Evolutionary conservation across 331 rosid species (phyloP), one percentile per base, ranked within the genome.

Genomic region (Acacia pycnantha): DNA sequence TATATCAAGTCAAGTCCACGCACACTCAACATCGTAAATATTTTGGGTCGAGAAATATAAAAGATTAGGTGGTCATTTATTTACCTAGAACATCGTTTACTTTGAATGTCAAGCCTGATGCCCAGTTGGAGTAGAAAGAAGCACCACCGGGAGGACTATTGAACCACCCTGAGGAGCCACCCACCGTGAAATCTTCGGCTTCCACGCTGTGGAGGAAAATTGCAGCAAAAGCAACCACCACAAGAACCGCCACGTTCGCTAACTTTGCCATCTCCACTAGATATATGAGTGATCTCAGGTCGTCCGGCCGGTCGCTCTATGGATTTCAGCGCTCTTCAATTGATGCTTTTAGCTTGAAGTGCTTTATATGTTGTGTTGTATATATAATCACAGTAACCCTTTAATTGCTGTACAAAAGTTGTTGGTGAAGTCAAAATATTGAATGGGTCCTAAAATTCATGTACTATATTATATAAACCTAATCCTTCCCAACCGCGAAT

Each of bases 81-180:
- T 54, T 19, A 82, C 89, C 84, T 70, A 86, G 77, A 54, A 58
- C 76, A 82, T 82, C 86, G 51, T 86, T 82, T 18, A 62, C 15
- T 19, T 26, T 82, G 89, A 86, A 86, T 14, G 82, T 71, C 3
- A 69, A 29, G 37, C 65, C 72, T 19, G 79, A 4, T 33, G 86
- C 84, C 89, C 89, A 86, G 21, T 76, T 64, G 40, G 89, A 79
- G 72, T 82, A 82, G 77, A 86, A 86, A 59, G 89, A 79, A 44
- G 77, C 69, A 33, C 84, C 89, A 24, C 43, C 66, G 11, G 86
- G 47, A 8, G 86, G 88, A 78, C 27, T 46, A 79, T 67, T 75
- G 14, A 61, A 70, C 89, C 89, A 86, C 59, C 86, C 89, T 26
- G 66, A 64, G 70, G 4, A 0, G 29, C 68, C 86, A n/a, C 89